Evolutionary conservation across 1,284 basidiomycete genomes (phyloP), one percentile per base, ranked within the genome.

Genomic region (Heterobasidion irregulare): DNA sequence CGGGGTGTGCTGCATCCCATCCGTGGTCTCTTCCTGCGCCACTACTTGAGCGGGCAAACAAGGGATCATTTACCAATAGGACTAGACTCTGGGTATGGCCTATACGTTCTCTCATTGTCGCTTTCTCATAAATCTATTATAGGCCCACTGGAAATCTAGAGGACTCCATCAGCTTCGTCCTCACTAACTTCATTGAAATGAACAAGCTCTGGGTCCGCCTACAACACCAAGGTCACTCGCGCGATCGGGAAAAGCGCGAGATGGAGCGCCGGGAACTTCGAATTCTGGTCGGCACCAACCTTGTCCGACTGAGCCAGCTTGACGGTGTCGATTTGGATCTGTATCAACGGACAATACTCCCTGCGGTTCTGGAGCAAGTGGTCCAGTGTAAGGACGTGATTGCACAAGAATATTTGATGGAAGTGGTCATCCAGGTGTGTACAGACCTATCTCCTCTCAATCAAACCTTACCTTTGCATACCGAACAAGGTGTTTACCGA

Each of bases 151-250:
- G 94, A 50, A 92, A 93, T 66, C 77, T 98, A 2, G 86, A 94
- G 71, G 94, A 98, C 70, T 96, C 93, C 1, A 94, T 92, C 61
- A 84, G 83, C 2, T 98, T 97, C 67, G 93, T 97, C 32, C 80
- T 98, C 57, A 96, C 94, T 59, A 97, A 98, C 72, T 97, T 97
- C 65, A 93, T 98, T 68, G 94, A 98, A 68, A 98, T 97, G 94
- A 98, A 97, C 80, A 98, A 97, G 70, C 84, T 98, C 33, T 98
- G 94, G 94, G 95, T 98, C 1, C 86, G 94, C 47, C 77, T 98
- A 19, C 95, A 98, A 69, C 94, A 98, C 65, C 91, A 95, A 67
- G 95, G 94, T 0, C 93, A 96, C 67, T 95, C 94, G 6, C 82
- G 93, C 48, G 94, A 98, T 69, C 84, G 93, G 53, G 94, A 98